Evolutionary conservation across 306 rosid genomes (phyloP).

Genomic region (Fragaria iinumae): DNA sequence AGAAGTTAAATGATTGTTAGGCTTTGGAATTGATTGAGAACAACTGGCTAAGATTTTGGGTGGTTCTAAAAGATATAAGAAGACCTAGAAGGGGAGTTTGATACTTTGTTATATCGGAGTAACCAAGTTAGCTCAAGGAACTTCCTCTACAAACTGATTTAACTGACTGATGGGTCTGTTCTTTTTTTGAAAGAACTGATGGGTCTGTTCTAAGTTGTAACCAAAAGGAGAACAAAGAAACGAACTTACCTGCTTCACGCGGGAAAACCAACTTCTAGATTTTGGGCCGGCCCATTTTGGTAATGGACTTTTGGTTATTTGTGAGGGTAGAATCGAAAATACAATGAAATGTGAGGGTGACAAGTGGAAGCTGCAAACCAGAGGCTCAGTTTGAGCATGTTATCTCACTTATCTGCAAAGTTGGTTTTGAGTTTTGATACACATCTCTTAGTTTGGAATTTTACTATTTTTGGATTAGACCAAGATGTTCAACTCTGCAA

Average conservation of each 20-base stretch:
- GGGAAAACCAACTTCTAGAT: background rate
- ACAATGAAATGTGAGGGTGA: slow-evolving; percentile 26
- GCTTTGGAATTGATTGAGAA: slow-evolving; percentile 1
- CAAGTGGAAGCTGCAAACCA: background rate
- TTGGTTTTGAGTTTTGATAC: background rate
- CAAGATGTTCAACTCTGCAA: slow-evolving; percentile 17
- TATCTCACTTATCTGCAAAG: slow-evolving; percentile 18
- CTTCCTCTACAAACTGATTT: slow-evolving; percentile 15
- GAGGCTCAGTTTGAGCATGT: slow-evolving; percentile 22
- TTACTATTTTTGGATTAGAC: background rate
- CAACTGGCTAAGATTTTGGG: slow-evolving; percentile 24
- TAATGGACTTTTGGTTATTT: background rate
- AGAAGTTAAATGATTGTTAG: background rate
- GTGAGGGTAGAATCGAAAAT: slow-evolving; percentile 42
- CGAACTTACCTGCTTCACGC: slow-evolving; percentile 8
- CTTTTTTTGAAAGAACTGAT: background rate
- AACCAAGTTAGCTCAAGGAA: slow-evolving; percentile 12
- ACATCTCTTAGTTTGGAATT: background rate
- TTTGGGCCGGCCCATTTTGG: slow-evolving; percentile 2
- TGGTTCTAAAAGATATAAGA: slow-evolving; percentile 16
- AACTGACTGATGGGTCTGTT: background rate
- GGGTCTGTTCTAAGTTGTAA: background rate
- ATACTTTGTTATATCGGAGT: slow-evolving; percentile 21
- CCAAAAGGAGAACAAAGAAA: background rate
- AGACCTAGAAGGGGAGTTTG: slow-evolving; percentile 23